Conservation (phyloP, 257 asterid genomes). For the Nicotiana noctiflora region DNA sequence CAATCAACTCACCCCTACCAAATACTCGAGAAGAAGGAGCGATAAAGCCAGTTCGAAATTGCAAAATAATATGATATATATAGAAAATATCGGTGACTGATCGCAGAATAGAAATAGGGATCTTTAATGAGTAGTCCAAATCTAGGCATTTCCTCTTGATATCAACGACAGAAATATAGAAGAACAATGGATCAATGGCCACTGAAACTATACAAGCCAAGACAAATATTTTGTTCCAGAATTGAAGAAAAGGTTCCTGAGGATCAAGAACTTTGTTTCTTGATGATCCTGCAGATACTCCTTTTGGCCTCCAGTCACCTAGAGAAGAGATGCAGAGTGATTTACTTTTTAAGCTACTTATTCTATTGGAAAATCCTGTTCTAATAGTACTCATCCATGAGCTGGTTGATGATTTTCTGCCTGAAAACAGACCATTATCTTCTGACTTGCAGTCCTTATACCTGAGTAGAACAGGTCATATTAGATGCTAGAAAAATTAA, state of each 20-base stretch:
- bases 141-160: constrained; percentile 30
- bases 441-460: constrained; percentile 2
- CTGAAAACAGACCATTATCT: neutral
- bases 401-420: neutral
- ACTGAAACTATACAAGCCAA: constrained; percentile 43
- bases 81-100: constrained; percentile 46
- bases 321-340: constrained; percentile 3
- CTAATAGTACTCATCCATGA: constrained; percentile 23
- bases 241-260: constrained; percentile 42
- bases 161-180: constrained; percentile 53
- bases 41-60: constrained; percentile 54
- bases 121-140: constrained; percentile 32
- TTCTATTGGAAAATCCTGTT: constrained; percentile 23
- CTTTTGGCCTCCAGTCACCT: neutral
- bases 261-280: constrained; percentile 37
- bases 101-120: constrained; percentile 47
- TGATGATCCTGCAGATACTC: neutral
- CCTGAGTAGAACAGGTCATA: neutral
- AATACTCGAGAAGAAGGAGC: constrained; percentile 49
- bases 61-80: constrained; percentile 43
- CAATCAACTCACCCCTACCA: constrained; percentile 62
- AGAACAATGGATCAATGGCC: constrained; percentile 55
- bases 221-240: constrained; percentile 53
- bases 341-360: constrained; percentile 21
- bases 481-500: neutral